Conservation (phyloP, 1,284 basidiomycete species). For the Microbotryum saponariae region DNA sequence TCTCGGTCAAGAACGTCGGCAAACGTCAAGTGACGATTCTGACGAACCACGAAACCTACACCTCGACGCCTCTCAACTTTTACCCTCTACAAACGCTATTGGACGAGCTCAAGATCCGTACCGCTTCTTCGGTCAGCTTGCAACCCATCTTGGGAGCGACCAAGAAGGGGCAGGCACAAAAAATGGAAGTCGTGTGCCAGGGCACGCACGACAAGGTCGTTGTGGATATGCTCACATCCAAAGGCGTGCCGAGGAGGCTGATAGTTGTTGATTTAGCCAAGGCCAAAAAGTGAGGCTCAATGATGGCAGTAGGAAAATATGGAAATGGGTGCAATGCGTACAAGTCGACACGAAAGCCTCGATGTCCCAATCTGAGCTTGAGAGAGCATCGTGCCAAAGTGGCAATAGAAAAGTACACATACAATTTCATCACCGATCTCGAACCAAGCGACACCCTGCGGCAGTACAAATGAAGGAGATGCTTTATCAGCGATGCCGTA, state of each 20-base stretch:
- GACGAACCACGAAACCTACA: conserved; percentile 32
- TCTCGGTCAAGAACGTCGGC: conserved; percentile 61
- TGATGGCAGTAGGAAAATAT: no score
- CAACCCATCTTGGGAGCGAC: no score
- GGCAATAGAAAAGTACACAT: no score
- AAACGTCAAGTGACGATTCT: conserved; percentile 60
- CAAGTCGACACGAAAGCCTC: no score
- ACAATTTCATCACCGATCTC: no score
- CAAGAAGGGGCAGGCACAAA: no score
- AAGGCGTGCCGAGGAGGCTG: conserved; percentile 71
- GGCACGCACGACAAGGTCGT: conserved; percentile 66
- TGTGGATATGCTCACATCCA: conserved; percentile 55
- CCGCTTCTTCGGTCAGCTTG: neutral
- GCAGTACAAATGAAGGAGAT: no score
- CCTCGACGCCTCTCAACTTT: neutral
- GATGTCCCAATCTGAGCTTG: no score
- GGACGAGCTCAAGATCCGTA: conserved; percentile 25
- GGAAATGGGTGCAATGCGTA: no score
- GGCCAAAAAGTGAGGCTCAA: conserved; percentile 23
- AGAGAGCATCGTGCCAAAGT: no score
- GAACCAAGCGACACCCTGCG: no score
- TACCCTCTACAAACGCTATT: conserved; percentile 1
- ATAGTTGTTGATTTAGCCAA: conserved; percentile 48
- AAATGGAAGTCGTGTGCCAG: neutral
- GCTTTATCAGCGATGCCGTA: no score